Evolutionary conservation across 2,329 filamentous ascomycete species (phyloP).

Genomic region (Aspergillus sp.): DNA sequence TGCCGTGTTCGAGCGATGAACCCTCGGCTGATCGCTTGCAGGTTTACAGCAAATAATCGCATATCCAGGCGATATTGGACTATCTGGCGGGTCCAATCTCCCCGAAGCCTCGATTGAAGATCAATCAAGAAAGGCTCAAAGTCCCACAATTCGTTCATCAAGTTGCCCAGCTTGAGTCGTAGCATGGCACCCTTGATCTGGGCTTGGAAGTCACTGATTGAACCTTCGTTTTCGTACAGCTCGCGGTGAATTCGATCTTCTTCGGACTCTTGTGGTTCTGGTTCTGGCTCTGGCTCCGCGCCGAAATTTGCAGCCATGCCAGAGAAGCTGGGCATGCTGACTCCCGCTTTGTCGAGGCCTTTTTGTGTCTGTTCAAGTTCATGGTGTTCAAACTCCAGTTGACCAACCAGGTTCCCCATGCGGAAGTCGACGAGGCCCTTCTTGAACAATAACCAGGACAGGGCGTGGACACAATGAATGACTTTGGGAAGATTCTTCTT

Average conservation of each 20-base stretch:
- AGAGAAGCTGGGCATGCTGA: conserved; percentile 95
- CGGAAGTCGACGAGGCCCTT: conserved; percentile 94
- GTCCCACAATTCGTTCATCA: conserved; percentile 90
- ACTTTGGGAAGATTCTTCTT: conserved; percentile 99
- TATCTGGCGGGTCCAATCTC: conserved; percentile 82
- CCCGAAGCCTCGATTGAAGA: conserved; percentile 81
- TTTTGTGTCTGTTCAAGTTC: conserved; percentile 97
- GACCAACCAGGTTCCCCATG: conserved; percentile 93
- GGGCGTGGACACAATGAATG: conserved; percentile 95
- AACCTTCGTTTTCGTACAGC: conserved; percentile 69
- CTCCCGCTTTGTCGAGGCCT: conserved; percentile 89
- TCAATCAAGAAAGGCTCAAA: conserved; percentile 74
- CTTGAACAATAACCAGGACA: conserved; percentile 95
- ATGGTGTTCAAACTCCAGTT: conserved; percentile 95
- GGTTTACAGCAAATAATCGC: conserved; percentile 71
- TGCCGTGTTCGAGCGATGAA: conserved; percentile 67
- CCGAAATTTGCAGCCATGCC: conserved; percentile 97
- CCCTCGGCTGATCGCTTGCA: conserved; percentile 78
- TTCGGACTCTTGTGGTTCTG: conserved; percentile 77
- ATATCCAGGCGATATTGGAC: conserved; percentile 78
- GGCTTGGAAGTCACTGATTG: conserved; percentile 77
- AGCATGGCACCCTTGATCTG: conserved; percentile 79
- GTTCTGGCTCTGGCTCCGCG: conserved; percentile 74
- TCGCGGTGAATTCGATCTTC: conserved; percentile 84
- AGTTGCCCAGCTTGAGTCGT: conserved; percentile 71